Percentiles rank a stretch among this genome's conserved stretches.
These are phyloP conservation scores for Penicillium coprophilum DNA, from an alignment of 495 filamentous ascomycete species.

Conservation along the genomic window DNA sequence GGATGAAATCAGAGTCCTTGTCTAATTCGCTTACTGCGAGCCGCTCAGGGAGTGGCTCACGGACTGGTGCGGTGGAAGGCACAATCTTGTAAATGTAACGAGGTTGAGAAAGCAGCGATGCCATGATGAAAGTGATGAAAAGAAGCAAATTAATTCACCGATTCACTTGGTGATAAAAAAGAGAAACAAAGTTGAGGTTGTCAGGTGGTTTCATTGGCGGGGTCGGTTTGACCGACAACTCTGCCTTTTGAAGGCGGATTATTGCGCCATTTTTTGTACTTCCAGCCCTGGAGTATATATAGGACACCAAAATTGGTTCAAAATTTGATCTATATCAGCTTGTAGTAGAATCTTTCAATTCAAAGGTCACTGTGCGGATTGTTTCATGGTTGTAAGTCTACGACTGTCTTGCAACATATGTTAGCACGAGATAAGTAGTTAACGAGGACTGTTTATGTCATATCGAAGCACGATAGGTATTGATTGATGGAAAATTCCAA, in stretches of 20 bases:
- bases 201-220: slow-evolving; percentile 14
- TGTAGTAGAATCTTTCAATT: background rate
- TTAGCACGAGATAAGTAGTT: background rate
- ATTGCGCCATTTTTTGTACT: slow-evolving; percentile 5
- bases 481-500: too few relatives aligned
- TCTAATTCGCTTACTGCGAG: slow-evolving; percentile 47
- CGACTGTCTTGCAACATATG: background rate
- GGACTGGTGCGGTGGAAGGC: slow-evolving; percentile 41
- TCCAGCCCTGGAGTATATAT: background rate
- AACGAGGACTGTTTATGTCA: background rate
- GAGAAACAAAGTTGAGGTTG: slow-evolving; percentile 1
- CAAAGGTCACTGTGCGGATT: background rate
- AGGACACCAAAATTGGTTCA: background rate
- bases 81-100: slow-evolving; percentile 47
- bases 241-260: background rate
- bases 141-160: background rate
- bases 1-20: slow-evolving; percentile 40
- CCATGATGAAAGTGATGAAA: slow-evolving; percentile 21
- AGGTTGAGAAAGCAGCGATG: slow-evolving; percentile 28
- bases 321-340: background rate
- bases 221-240: slow-evolving; percentile 12
- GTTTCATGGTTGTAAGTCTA: background rate
- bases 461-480: background rate
- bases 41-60: slow-evolving; percentile 42
- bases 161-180: background rate